These are phyloP conservation scores for Tanozyma kutaoensis DNA, from an alignment of 805 yeast genomes.

Conservation along the genomic window DNA sequence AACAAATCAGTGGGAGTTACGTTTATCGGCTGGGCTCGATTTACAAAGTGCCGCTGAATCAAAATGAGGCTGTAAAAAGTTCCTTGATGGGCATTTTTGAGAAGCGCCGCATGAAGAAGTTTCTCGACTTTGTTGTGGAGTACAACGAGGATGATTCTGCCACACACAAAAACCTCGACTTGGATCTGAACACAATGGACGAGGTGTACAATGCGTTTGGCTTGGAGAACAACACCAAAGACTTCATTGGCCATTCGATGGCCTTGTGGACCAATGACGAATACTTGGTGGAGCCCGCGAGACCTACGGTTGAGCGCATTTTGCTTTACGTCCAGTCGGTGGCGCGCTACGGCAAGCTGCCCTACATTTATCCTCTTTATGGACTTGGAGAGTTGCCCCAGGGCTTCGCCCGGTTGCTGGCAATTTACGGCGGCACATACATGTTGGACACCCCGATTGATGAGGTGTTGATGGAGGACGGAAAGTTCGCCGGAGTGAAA, in stretches of 20 bases:
- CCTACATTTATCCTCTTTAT: slow-evolving; percentile 89
- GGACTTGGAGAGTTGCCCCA: slow-evolving; percentile 98
- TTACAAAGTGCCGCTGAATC: slow-evolving; percentile 91
- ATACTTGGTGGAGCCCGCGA: slow-evolving; percentile 76
- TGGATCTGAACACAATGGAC: slow-evolving; percentile 83
- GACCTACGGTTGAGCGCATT: slow-evolving; percentile 83
- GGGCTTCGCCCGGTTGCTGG: slow-evolving; percentile 93
- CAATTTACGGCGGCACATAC: slow-evolving; percentile 96
- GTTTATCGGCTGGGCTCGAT: slow-evolving; percentile 84
- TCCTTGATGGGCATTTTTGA: slow-evolving; percentile 94
- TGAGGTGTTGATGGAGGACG: slow-evolving; percentile 56
- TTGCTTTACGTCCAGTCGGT: slow-evolving; percentile 79
- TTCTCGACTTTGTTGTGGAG: slow-evolving; percentile 74
- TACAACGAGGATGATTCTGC: slow-evolving; percentile 67
- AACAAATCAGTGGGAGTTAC: slow-evolving; percentile 91
- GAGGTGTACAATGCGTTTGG: slow-evolving; percentile 85
- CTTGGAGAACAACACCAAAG: slow-evolving; percentile 84
- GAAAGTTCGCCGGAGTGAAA: slow-evolving; percentile 69
- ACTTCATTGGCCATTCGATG: slow-evolving; percentile 98
- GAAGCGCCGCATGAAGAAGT: slow-evolving; percentile 87
- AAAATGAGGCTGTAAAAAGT: slow-evolving; percentile 80
- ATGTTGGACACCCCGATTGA: slow-evolving; percentile 96
- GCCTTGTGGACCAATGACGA: slow-evolving; percentile 89
- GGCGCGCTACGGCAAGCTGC: slow-evolving; percentile 77
- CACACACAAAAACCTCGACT: slow-evolving; percentile 77